Percentiles rank a stretch among this genome's conserved stretches.
phyloP scores from a whole-genome alignment of 257 asterid species.

The Solanum pinnatisectum region DNA sequence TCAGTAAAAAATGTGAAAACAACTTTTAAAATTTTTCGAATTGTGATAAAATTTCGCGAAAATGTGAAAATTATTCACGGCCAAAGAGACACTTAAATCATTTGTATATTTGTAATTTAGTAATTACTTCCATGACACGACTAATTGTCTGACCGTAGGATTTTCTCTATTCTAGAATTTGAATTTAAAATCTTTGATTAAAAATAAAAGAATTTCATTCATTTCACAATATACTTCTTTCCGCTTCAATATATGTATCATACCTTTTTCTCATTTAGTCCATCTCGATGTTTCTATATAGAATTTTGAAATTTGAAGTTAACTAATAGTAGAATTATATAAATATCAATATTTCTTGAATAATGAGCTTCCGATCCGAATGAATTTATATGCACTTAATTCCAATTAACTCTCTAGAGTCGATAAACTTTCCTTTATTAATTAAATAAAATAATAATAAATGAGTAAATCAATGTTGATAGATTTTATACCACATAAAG shows the following conservation, averaged over 20 bases:
- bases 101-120: not conserved
- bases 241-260: not conserved
- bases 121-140: not conserved
- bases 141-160: not conserved
- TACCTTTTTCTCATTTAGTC: not conserved
- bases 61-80: not conserved
- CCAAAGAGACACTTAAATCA: not conserved
- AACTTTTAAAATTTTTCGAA: not conserved
- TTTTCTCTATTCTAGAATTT: not conserved
- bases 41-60: not conserved
- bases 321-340: too few relatives aligned
- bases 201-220: rapidly evolving
- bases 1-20: not conserved
- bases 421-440: not conserved
- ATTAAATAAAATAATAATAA: too few relatives aligned
- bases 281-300: not conserved
- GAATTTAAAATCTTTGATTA: not conserved
- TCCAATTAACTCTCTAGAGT: not conserved
- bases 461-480: not conserved
- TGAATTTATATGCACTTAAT: not conserved
- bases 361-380: not conserved
- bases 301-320: not conserved
- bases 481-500: not conserved
- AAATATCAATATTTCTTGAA: not conserved
- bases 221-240: not conserved